These are phyloP conservation scores for Erigeron philadelphicus DNA, from an alignment of 140 eudicot species.

Conservation along the genomic window DNA sequence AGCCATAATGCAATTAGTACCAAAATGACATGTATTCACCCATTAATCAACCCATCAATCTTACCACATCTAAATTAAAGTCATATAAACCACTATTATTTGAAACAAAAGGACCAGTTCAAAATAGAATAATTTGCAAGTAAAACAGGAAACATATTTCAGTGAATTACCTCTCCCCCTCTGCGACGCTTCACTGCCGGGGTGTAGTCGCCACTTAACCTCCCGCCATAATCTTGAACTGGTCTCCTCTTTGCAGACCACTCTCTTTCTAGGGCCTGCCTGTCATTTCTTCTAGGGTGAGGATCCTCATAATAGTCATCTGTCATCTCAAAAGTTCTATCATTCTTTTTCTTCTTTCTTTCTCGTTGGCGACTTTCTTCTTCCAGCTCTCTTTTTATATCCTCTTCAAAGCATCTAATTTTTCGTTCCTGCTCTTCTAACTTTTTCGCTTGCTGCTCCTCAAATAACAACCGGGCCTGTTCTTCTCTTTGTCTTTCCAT, in stretches of 20 bases:
- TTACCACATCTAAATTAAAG: too few species aligned
- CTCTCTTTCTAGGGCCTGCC: conserved; percentile 53
- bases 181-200: conserved; percentile 64
- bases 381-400: conserved; percentile 63
- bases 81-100: too few species aligned
- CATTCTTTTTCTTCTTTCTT: too few species aligned
- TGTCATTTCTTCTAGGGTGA: conserved; percentile 53
- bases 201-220: conserved; percentile 48
- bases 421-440: conserved; percentile 56
- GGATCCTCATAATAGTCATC: conserved; percentile 55
- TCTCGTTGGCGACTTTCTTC: conserved; percentile 62
- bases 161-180: conserved; percentile 70
- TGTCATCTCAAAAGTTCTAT: too few species aligned
- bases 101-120: too few species aligned
- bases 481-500: conserved; percentile 46
- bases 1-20: too few species aligned
- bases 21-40: too few species aligned
- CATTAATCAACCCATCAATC: too few species aligned
- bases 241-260: conserved; percentile 47
- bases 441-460: conserved; percentile 43
- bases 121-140: too few species aligned
- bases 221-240: conserved; percentile 42
- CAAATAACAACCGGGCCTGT: conserved; percentile 24
- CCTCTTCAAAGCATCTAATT: conserved; percentile 55
- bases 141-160: too few species aligned